Percentiles rank a stretch among this genome's conserved stretches.
Conservation (phyloP, 208 protist species). For the Trypanosoma platydactyli region DNA sequence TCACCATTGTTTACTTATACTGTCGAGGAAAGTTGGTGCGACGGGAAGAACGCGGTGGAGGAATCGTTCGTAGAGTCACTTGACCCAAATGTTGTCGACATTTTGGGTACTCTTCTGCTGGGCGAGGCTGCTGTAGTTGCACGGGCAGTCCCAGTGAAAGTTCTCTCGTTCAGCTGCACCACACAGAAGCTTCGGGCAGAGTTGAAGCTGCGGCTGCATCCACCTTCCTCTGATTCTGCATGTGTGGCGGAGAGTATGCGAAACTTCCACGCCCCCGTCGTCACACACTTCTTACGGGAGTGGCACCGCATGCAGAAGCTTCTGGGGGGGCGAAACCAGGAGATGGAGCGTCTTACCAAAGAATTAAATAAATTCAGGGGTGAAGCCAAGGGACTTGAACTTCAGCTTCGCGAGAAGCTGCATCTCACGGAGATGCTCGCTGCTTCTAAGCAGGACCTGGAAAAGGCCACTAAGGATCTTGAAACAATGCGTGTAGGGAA, state of each 20-base stretch:
- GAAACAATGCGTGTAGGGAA: background rate
- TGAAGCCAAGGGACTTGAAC: background rate
- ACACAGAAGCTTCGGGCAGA: constrained; percentile 4
- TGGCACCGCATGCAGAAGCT: background rate
- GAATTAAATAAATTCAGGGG: background rate
- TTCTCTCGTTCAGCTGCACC: constrained; percentile 10
- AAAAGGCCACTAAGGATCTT: constrained; percentile 6
- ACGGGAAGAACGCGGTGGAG: background rate
- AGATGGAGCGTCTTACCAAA: constrained; percentile 12
- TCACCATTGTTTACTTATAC: background rate
- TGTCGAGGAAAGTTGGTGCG: background rate
- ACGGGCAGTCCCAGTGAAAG: constrained; percentile 5
- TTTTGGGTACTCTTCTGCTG: constrained; percentile 16
- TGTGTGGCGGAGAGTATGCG: background rate
- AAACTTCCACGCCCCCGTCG: background rate
- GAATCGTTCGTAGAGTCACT: background rate
- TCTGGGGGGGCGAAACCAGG: background rate
- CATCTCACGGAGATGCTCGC: background rate
- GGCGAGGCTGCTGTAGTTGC: constrained; percentile 5
- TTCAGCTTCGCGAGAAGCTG: background rate
- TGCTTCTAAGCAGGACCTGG: constrained; percentile 3
- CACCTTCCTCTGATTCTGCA: background rate
- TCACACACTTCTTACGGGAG: constrained; percentile 16
- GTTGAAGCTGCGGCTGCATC: constrained; percentile 14
- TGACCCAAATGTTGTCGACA: constrained; percentile 6